phyloP scores from a whole-genome alignment of 2,329 filamentous ascomycete species.

The Aspergillus sojae region DNA sequence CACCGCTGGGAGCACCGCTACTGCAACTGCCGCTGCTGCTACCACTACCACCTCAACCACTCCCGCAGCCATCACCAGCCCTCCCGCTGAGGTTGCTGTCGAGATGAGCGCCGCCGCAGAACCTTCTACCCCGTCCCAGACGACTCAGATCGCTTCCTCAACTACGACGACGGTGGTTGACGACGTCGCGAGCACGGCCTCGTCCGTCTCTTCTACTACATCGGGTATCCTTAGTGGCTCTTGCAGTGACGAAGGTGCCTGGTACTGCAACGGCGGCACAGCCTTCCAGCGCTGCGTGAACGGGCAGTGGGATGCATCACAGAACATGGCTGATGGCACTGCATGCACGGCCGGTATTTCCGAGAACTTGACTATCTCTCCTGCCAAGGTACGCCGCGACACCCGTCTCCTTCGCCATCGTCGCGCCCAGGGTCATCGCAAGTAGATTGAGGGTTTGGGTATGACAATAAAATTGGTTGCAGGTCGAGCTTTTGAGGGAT shows the following conservation, averaged over 20 bases:
- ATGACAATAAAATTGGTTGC: not conserved
- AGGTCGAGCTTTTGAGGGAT: not conserved
- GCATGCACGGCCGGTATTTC: constrained; percentile 20
- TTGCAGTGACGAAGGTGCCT: constrained; percentile 19
- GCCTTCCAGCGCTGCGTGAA: constrained; percentile 23
- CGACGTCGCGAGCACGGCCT: not conserved
- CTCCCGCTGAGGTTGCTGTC: not conserved
- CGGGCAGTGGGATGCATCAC: constrained; percentile 21
- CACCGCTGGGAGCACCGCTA: constrained; percentile 19
- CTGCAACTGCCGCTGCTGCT: constrained; percentile 15
- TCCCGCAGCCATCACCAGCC: not conserved
- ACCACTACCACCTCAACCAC: not conserved
- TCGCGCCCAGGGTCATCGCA: not conserved
- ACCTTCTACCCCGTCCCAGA: not conserved
- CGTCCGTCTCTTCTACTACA: not conserved
- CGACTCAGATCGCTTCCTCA: not conserved
- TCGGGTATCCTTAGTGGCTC: constrained; percentile 10
- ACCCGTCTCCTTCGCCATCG: not conserved
- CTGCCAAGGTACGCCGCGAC: not conserved
- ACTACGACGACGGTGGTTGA: not conserved
- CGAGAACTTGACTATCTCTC: not conserved
- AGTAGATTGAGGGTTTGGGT: not conserved
- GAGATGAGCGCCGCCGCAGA: not conserved
- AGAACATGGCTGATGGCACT: constrained; percentile 17
- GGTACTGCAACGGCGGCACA: constrained; percentile 27